Conservation (phyloP, 2,329 filamentous ascomycete genomes). For the Lasiodiplodia hormozganensis region DNA sequence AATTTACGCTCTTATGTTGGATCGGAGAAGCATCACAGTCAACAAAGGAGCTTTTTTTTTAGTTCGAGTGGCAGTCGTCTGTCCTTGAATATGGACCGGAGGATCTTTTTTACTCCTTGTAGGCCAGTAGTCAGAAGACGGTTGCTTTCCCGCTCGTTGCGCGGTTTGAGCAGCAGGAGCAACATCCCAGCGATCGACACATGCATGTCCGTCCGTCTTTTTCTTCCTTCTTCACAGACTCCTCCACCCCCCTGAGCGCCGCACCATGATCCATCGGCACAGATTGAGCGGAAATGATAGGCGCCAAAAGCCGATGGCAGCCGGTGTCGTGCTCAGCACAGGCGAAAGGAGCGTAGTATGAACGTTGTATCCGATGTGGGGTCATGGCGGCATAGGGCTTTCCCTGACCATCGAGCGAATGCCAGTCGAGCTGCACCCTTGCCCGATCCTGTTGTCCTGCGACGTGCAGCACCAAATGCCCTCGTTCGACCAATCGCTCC, state of each 20-base stretch:
- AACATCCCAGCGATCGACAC: neutral
- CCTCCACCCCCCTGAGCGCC: neutral
- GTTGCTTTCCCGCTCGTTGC: no score
- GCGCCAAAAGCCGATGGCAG: constrained; percentile 1
- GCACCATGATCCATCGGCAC: neutral
- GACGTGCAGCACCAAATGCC: neutral
- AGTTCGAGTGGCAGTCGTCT: no score
- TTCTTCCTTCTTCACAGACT: neutral
- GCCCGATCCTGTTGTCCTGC: neutral
- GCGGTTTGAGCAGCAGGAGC: neutral
- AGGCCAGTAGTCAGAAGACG: no score
- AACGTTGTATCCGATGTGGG: constrained; percentile 17
- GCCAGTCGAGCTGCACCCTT: neutral
- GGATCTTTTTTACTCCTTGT: no score
- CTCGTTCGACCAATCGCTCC: neutral
- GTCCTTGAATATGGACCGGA: no score
- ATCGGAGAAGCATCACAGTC: no score
- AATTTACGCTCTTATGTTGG: no score
- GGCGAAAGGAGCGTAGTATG: neutral
- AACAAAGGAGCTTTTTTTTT: no score
- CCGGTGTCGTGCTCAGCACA: neutral
- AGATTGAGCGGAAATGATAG: neutral
- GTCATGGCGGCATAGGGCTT: neutral
- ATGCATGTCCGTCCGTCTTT: neutral
- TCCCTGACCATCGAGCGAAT: neutral